Conservation (phyloP, 768 basidiomycete genomes). For the Termitomyces sp. region DNA sequence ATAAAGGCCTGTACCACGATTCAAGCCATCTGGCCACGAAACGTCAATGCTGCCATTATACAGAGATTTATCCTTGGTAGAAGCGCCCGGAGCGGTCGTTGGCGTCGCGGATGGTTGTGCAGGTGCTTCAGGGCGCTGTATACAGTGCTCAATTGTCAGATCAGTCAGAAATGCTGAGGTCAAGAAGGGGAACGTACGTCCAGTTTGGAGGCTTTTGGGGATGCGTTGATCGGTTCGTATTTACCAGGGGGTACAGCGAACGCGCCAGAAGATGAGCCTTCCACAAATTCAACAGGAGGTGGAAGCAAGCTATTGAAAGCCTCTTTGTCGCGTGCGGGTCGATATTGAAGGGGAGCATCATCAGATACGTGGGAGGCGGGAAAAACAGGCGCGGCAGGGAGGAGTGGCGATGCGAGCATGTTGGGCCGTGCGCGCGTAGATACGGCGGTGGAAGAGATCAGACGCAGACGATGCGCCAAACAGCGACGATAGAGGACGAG, state of each 20-base stretch:
- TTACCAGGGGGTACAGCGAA: conserved; percentile 69
- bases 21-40: conserved; percentile 51
- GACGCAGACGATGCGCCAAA: conserved; percentile 8
- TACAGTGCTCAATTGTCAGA: background rate
- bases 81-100: conserved; percentile 16
- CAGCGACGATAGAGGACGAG: conserved; percentile 3
- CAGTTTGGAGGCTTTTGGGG: conserved; percentile 44
- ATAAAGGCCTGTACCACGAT: conserved; percentile 58
- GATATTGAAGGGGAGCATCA: conserved; percentile 44
- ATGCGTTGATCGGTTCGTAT: conserved; percentile 77
- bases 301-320: conserved; percentile 75
- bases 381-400: conserved; percentile 46
- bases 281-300: conserved; percentile 78
- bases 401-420: conserved; percentile 68
- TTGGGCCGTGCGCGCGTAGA: conserved; percentile 15
- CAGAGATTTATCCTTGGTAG: conserved; percentile 34
- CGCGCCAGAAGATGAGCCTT: conserved; percentile 76
- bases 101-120: conserved; percentile 14
- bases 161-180: background rate
- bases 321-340: conserved; percentile 67
- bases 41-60: conserved; percentile 53
- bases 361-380: conserved; percentile 44
- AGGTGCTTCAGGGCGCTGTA: conserved; percentile 16
- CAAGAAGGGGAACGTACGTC: conserved; percentile 35
- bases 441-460: background rate